phyloP scores from a whole-genome alignment of 2,329 filamentous ascomycete genomes.

The Penicillium sp. region DNA sequence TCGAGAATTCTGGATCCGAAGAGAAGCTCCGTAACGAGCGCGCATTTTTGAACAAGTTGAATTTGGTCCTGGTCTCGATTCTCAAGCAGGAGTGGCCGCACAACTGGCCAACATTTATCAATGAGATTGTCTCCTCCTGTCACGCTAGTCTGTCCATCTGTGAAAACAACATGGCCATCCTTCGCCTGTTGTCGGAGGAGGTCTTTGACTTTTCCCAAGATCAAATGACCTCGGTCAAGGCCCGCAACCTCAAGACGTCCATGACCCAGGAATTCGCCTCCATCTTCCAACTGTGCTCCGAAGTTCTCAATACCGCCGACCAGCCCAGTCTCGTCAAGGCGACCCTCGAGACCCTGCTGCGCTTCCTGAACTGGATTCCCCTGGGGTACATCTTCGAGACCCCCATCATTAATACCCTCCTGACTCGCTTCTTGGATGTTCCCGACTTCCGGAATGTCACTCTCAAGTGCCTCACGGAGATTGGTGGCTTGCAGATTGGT shows the following conservation, averaged over 20 bases:
- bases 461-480: constrained; percentile 94
- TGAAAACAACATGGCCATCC: constrained; percentile 99
- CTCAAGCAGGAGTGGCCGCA: constrained; percentile 99
- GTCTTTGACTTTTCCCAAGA: constrained; percentile 99
- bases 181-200: constrained; percentile 92
- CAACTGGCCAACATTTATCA: constrained; percentile 99
- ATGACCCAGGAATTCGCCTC: constrained; percentile 99
- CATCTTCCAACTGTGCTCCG: constrained; percentile 96
- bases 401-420: constrained; percentile 88
- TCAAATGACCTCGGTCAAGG: constrained; percentile 98
- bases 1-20: constrained; percentile 87
- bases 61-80: constrained; percentile 94
- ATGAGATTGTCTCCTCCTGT: constrained; percentile 96
- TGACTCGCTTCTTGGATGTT: constrained; percentile 87
- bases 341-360: constrained; percentile 92
- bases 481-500: constrained; percentile 87
- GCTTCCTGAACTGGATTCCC: constrained; percentile 99
- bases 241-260: constrained; percentile 91
- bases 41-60: constrained; percentile 95
- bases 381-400: constrained; percentile 99
- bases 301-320: constrained; percentile 87
- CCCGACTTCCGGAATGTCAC: constrained; percentile 97
- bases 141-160: constrained; percentile 95
- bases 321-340: constrained; percentile 89
- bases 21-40: constrained; percentile 82